Base-by-base conservation (phyloP, 129 eudicot genomes). In the Gnaphalium uliginosum region DNA sequence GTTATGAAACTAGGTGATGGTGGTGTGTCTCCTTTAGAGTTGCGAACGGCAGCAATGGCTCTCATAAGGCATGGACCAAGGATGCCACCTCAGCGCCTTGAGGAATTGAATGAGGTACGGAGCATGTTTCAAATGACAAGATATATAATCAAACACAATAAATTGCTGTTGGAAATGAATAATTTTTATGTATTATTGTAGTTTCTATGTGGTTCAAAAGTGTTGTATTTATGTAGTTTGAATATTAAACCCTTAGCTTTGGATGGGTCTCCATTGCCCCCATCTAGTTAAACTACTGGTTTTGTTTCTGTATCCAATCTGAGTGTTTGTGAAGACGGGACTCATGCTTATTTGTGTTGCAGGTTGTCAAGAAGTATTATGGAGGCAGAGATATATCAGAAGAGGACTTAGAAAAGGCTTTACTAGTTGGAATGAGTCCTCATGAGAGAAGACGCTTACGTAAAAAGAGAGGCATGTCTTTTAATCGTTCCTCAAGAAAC, bases 11-110 rank as follows among this genome's bases (percentile, higher is more conserved):
- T 75, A 66, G 90, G 86, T 64, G 96, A 85, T 59, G 81, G 75
- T 9, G 98, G 98, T 13, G 99, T 94, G 69, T 89, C 96, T 75
- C 98, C 98, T 58, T 79, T 89, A 71, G 96, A 94, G 66, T 80
- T 94, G 87, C 86, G 94, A 56, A 85, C 90, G 0, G 97, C 99
- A 66, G 93, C 99, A 33, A 94, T 91, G 99, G 99, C 99, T 46
- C 89, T 94, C 72, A 77, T 93, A 7, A 90, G 96, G 30, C 99
- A 94, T 83, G 96, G 99, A 39, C 85, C 86, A 30, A 72, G 90
- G 79, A 94, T 94, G 97, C 99, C 99, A 74, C 50, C 86, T 19
- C 70, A 87, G 76, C 97, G 99, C 56, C 86, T 78, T 33, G 87
- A 94, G 81, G 99, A 90, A 81, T 71, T 94, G 64, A 85, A 77